phyloP scores from a whole-genome alignment of 768 basidiomycete genomes.

The Pleurotus salmoneostramineus region DNA sequence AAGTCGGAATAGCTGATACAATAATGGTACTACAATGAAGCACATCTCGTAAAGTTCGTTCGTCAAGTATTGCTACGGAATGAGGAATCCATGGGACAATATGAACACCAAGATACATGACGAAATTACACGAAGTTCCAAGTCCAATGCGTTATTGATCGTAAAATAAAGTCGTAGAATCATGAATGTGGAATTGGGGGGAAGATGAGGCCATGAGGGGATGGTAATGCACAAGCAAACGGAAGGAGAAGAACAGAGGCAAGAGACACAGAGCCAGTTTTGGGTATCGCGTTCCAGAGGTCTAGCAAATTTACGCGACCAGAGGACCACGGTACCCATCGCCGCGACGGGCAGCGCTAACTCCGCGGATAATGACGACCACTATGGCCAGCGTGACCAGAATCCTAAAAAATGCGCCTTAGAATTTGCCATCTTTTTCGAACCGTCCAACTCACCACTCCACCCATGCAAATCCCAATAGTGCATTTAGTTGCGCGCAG shows the following conservation, averaged over 20 bases:
- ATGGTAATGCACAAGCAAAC: background rate
- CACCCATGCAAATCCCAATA: conserved; percentile 74
- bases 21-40: background rate
- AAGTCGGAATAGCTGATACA: background rate
- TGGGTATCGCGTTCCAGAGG: background rate
- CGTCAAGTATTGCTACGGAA: background rate
- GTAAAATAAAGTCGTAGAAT: background rate
- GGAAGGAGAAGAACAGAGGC: background rate
- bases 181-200: background rate
- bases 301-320: conserved; percentile 18
- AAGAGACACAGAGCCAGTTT: background rate
- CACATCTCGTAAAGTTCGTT: background rate
- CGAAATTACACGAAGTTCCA: background rate
- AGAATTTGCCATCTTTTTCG: too few relatives aligned
- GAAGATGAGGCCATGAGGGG: background rate
- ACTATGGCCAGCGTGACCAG: conserved; percentile 59
- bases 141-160: background rate
- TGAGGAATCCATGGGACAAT: background rate
- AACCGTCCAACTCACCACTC: conserved; percentile 47
- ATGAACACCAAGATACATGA: background rate
- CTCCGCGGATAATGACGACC: conserved; percentile 55
- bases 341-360: conserved; percentile 56
- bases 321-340: conserved; percentile 63
- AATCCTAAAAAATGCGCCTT: conserved; percentile 38
- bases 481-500: conserved; percentile 74